Evolutionary conservation across 2,329 filamentous ascomycete genomes (phyloP).

Genomic region (Botrytis aclada): DNA sequence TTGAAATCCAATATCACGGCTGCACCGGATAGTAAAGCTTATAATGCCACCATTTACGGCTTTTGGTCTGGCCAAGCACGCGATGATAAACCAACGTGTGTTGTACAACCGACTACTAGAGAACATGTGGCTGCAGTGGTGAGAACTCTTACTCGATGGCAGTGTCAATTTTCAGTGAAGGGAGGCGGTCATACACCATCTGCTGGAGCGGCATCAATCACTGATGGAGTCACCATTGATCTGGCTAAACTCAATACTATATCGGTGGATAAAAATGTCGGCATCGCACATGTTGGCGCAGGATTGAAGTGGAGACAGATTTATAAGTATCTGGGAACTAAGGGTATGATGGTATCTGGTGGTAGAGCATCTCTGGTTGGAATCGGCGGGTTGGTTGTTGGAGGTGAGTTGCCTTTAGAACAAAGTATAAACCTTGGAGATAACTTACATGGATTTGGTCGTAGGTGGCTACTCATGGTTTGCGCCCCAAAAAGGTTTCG

Average conservation of each 20-base stretch:
- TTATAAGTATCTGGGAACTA: neutral
- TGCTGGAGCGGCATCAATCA: neutral
- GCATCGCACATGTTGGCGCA: neutral
- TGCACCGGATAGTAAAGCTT: neutral
- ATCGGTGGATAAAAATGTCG: neutral
- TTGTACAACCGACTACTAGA: neutral
- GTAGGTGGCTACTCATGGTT: slow-evolving; percentile 5
- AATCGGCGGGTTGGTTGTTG: neutral
- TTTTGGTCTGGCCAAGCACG: slow-evolving; percentile 2
- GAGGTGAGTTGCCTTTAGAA: neutral
- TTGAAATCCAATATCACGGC: neutral
- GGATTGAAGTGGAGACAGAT: neutral
- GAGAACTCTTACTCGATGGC: neutral
- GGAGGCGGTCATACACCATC: neutral
- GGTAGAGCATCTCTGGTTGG: neutral
- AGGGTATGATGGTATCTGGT: neutral
- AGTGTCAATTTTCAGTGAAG: neutral
- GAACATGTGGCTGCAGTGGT: slow-evolving; percentile 1
- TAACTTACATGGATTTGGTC: neutral
- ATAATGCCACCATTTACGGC: neutral
- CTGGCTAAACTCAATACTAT: neutral
- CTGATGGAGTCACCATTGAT: slow-evolving; percentile 1
- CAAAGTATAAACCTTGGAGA: neutral
- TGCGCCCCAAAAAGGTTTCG: neutral
- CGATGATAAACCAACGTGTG: neutral